Conservation (phyloP, 2,329 filamentous ascomycete species). For the Zasmidium cellare region DNA sequence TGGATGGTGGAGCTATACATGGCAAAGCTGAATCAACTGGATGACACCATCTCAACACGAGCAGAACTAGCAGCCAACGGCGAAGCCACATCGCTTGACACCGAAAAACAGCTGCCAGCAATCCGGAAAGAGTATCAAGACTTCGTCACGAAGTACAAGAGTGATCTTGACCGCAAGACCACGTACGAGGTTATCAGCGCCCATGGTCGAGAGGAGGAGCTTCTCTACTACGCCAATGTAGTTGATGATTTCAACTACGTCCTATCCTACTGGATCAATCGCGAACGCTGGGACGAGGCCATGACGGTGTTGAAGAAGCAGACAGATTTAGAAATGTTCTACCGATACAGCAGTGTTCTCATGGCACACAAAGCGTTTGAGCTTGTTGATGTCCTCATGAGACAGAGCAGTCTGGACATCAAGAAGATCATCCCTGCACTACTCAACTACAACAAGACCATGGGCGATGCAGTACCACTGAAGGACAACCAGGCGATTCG, state of each 20-base stretch:
- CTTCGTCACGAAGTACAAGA: conserved; percentile 81
- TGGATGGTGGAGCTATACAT: conserved; percentile 97
- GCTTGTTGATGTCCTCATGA: conserved; percentile 92
- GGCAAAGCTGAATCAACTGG: conserved; percentile 91
- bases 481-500: conserved; percentile 81
- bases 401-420: conserved; percentile 80
- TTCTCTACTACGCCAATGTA: conserved; percentile 85
- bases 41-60: conserved; percentile 89
- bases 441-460: conserved; percentile 83
- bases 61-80: conserved; percentile 71
- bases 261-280: conserved; percentile 93
- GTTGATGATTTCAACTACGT: conserved; percentile 94
- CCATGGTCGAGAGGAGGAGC: conserved; percentile 88
- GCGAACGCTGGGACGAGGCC: conserved; percentile 87
- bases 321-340: conserved; percentile 89
- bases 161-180: conserved; percentile 85
- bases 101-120: conserved; percentile 67
- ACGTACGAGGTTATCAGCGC: conserved; percentile 95
- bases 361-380: conserved; percentile 86
- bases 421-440: conserved; percentile 89
- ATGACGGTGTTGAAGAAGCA: conserved; percentile 89
- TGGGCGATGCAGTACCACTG: conserved; percentile 62
- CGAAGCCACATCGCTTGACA: conserved; percentile 57
- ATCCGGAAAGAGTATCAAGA: conserved; percentile 81
- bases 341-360: conserved; percentile 93